Evolutionary conservation across 1,284 basidiomycete species (phyloP), one percentile per base, ranked within the genome.

Genomic region (Acaromyces ingoldii): DNA sequence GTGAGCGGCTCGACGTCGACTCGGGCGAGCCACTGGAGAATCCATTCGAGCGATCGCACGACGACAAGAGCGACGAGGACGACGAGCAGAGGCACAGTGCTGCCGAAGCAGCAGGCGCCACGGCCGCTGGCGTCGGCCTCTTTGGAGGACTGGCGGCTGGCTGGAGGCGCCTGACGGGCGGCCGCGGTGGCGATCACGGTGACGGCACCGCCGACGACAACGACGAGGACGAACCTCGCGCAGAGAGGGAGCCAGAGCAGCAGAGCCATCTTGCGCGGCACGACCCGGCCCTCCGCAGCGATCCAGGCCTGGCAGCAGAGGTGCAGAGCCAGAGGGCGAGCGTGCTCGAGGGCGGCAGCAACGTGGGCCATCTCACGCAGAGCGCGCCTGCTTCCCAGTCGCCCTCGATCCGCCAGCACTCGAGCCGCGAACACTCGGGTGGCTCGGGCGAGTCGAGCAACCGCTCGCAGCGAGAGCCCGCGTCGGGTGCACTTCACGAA

Each of bases 11-110:
- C 38, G 21, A 40, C 38, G 17, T 25, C 28, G 21, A 19, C 7
- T 40, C 38, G 7, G 17, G 9, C 17, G 38, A 25, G 7, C 38
- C 38, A 30, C 44, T 75, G 48, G 52, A 67, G 49, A 58, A 62
- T 59, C 55, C 62, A 31, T 70, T 74, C 47, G 70, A 63, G 22
- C 72, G 71, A 17, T 76, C 76, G 7, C 76, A 73, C 15, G 77
- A 76, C 13, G 78, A 74, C 7, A 76, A 74, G 31, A 73, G 65
- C 6, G 75, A 63, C 40, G 77, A 67, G 53, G 76, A n/a, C n/a
- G n/a, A n/a, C n/a, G n/a, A n/a, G n/a, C n/a, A n/a, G n/a, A n/a
- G n/a, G n/a, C n/a, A n/a, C n/a, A n/a, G n/a, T n/a, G n/a, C n/a
- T n/a, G n/a, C n/a, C n/a, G n/a, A 70, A 51, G 79, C 72, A 19